Conservation (phyloP, 2,329 filamentous ascomycete genomes). For the Fusarium xylarioides region DNA sequence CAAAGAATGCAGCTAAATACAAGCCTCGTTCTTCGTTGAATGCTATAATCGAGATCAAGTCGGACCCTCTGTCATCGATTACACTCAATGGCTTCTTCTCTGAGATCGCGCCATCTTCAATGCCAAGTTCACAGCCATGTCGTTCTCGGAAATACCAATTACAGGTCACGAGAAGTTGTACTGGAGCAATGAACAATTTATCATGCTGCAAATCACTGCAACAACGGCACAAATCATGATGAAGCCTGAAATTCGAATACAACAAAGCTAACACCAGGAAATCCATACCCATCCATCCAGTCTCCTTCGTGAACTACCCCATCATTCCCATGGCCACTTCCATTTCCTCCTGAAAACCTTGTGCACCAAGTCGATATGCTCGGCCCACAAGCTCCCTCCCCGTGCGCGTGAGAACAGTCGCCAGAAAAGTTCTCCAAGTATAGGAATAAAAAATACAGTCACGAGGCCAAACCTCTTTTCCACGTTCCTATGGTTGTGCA, state of each 20-base stretch:
- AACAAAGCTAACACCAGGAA: constrained; percentile 38
- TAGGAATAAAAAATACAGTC: constrained; percentile 23
- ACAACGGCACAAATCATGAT: not conserved
- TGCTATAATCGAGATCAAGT: too few relatives aligned
- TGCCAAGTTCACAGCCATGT: not conserved
- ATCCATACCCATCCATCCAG: constrained; percentile 30
- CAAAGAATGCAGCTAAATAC: not conserved
- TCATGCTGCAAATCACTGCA: not conserved
- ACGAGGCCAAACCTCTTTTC: constrained; percentile 13
- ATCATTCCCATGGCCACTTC: constrained; percentile 15
- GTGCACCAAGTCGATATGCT: constrained; percentile 25
- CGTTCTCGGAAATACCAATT: too few relatives aligned
- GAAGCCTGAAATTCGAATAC: constrained; percentile 28
- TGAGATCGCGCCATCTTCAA: too few relatives aligned
- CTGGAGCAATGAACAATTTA: not conserved
- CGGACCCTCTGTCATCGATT: fast-evolving
- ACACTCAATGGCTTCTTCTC: not conserved
- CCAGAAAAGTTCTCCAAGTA: constrained; percentile 27
- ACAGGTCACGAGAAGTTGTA: not conserved
- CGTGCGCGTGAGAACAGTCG: constrained; percentile 19
- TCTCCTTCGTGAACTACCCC: constrained; percentile 12
- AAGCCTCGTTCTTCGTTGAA: fast-evolving
- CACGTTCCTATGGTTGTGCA: not conserved
- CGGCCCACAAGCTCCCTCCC: constrained; percentile 26
- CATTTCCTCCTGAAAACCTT: constrained; percentile 18